Evolutionary conservation across 2,329 filamentous ascomycete genomes (phyloP), one percentile per base, ranked within the genome.

Genomic region (Cladorrhinum sp.): DNA sequence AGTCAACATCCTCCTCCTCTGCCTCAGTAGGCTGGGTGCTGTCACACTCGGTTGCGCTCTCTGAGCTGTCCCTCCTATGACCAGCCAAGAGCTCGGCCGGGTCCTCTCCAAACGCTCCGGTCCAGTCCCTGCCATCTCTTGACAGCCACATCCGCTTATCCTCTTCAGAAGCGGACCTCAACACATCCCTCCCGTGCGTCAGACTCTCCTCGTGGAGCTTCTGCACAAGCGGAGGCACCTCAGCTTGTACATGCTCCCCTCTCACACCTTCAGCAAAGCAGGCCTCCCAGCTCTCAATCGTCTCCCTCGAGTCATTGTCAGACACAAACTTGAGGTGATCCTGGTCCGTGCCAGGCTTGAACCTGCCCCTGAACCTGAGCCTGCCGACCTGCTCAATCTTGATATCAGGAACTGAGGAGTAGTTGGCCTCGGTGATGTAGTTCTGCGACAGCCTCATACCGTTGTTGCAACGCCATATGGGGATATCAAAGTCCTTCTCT

Each of bases 281-380:
- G 0, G 92, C 91, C 74, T 97, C 92, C 92, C 93, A 98, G 0
- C 89, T 90, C 76, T 98, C 94, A 65, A 91, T 96, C 0, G 93
- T 97, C 78, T 98, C 95, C 30, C 94, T 88, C 1, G 89, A 88
- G 72, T 96, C 87, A 69, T 96, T 96, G 73, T 96, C 91, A 53
- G 86, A 84, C 21, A 96, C 87, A 68, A 96, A 97, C 1, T 81
- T 82, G 66, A 91, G 83, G 72, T 98, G 95, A 18, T 91, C 89
- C 58, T 91, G 86, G 72, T 97, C 93, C 54, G 91, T 96, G 14
- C 94, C 94, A 0, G 93, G 87, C 65, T 95, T 96, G 79, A 98
- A 98, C 12, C 87, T 83, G 10, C 86, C 91, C 1, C 82, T 81
- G 81, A 98, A 96, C 36, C 86, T 84, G 12, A 98, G 78, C 1